phyloP scores from a whole-genome alignment of 352 stramenopile genomes.

The Pythium chondricola region DNA sequence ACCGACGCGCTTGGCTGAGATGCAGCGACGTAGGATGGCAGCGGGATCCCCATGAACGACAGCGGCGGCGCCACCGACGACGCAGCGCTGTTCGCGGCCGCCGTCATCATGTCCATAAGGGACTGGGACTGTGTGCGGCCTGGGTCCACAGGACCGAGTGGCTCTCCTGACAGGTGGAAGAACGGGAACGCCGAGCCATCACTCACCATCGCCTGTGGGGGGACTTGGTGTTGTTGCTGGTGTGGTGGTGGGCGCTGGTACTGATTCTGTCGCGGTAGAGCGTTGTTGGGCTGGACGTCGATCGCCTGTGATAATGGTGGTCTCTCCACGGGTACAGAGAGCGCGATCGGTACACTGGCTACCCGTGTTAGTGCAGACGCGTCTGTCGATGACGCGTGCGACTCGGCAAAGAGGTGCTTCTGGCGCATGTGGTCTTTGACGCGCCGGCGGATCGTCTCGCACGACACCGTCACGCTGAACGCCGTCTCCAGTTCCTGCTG shows the following conservation, averaged over 20 bases:
- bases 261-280: conserved; percentile 7
- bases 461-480: conserved; percentile 54
- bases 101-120: conserved; percentile 20
- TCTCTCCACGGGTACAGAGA: too few species aligned
- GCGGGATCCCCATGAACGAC: conserved; percentile 7
- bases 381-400: too few species aligned
- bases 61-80: neutral
- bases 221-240: neutral
- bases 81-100: conserved; percentile 1
- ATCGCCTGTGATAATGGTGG: neutral
- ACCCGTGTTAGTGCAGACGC: too few species aligned
- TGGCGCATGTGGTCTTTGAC: conserved; percentile 53
- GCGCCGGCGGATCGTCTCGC: conserved; percentile 60
- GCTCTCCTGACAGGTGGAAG: neutral
- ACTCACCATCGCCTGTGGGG: too few species aligned
- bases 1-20: too few species aligned
- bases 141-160: too few species aligned
- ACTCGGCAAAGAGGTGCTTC: too few species aligned
- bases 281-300: conserved; percentile 1
- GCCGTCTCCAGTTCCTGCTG: conserved; percentile 41
- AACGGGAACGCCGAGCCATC: conserved; percentile 3
- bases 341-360: too few species aligned
- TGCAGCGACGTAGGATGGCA: too few species aligned
- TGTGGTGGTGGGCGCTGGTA: neutral
- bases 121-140: too few species aligned